Evolutionary conservation across 306 rosid genomes (phyloP).

Genomic region (Rosa rugosa): DNA sequence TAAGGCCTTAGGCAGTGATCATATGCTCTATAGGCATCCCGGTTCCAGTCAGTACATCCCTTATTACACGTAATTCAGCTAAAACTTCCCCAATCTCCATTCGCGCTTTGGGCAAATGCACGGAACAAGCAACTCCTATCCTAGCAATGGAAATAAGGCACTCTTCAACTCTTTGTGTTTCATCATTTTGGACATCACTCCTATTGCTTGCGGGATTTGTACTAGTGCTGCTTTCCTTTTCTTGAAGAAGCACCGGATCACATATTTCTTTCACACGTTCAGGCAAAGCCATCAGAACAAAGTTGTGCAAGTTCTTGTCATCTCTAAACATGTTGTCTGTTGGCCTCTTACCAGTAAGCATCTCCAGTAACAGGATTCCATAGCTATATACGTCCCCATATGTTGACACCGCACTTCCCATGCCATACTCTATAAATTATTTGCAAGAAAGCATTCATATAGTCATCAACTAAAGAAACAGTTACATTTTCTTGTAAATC

Average conservation of each 20-base stretch:
- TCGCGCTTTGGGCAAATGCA: neutral
- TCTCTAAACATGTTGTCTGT: slow-evolving; percentile 30
- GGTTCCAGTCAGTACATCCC: neutral
- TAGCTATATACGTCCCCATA: neutral
- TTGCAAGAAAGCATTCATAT: neutral
- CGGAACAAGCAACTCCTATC: slow-evolving; percentile 17
- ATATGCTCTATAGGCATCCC: neutral
- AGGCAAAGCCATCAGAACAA: slow-evolving; percentile 19
- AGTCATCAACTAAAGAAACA: neutral
- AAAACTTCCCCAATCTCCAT: neutral
- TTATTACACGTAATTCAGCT: neutral
- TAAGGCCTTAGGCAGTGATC: neutral
- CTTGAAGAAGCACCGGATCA: slow-evolving; percentile 8
- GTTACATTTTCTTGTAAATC: neutral
- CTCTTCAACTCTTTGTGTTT: neutral
- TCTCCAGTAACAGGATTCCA: neutral
- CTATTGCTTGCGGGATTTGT: neutral
- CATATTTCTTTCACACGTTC: slow-evolving; percentile 2
- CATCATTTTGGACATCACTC: neutral
- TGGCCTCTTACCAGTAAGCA: slow-evolving; percentile 22
- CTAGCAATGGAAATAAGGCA: slow-evolving; percentile 8
- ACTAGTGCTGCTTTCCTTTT: neutral
- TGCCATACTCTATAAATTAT: neutral
- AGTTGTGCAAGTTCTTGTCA: slow-evolving; percentile 30
- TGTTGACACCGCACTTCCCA: neutral